Evolutionary conservation across 805 yeast species (phyloP), one percentile per base, ranked within the genome.

Genomic region (Ogataea nitratoaversa): DNA sequence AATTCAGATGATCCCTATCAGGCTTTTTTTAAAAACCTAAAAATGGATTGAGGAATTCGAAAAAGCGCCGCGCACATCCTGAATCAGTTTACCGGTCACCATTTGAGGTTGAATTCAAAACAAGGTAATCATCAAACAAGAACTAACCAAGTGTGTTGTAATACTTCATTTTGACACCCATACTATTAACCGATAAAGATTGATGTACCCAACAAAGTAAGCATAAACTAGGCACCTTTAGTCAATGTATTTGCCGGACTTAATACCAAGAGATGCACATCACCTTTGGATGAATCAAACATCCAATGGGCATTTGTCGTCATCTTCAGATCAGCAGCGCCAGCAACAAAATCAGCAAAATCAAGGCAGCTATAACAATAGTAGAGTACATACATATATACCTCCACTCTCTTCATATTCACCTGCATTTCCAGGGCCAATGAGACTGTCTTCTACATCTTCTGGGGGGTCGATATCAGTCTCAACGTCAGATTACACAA

Each of bases 391-490:
- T 31, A 6, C 31, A 14, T 41, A 40, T 44, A 77, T 77, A 1
- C 82, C 81, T 2, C 79, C 82, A 8, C 54, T 78, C 18, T 68
- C 75, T 16, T 76, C 79, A 2, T 78, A 76, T 49, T 68, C 78
- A 0, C 67, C 80, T 3, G 74, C 71, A 17, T 59, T 63, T 41
- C 59, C 69, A 0, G 70, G 68, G 4, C 63, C 69, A 0, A 32
- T 52, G 34, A 38, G 45, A 30, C 30, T 38, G 3, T 9, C 2
- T 2, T 16, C 27, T 5, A 40, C 46, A 41, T 57, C 52, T 22
- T 62, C n/a, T n/a, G n/a, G n/a, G n/a, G n/a, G n/a, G n/a, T n/a
- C n/a, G n/a, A n/a, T 52, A 16, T 17, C 47, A 41, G 46, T 16
- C 37, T 40, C 46, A 43, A 56, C 50, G 22, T 62, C 54, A 17